These are phyloP conservation scores for Carex sylvatica DNA, from an alignment of 202 grass and related monocot species.

Conservation along the genomic window DNA sequence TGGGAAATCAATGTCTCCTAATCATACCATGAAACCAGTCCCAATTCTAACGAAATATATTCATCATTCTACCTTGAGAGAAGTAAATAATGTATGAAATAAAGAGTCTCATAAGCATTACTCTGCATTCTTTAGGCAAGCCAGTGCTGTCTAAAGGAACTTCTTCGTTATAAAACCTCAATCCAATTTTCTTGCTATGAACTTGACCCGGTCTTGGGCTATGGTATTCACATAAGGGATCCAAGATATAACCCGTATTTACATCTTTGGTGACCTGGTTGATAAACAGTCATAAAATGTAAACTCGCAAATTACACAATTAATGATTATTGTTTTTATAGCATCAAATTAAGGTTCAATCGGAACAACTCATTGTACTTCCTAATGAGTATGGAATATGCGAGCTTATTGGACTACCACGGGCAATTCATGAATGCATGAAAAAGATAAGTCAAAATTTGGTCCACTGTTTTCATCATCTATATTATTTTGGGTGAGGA, in stretches of 20 bases:
- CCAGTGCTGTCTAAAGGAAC: constrained; percentile 6
- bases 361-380: background rate
- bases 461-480: background rate
- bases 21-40: no score
- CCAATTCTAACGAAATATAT: no score
- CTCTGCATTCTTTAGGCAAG: constrained; percentile 54
- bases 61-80: no score
- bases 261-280: constrained; percentile 30
- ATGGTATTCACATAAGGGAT: constrained; percentile 38
- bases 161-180: background rate
- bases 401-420: no score
- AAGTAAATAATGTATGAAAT: background rate
- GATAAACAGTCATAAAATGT: background rate
- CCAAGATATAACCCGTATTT: constrained; percentile 39
- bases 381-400: no score
- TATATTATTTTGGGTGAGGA: background rate
- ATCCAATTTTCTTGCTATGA: background rate
- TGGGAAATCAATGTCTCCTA: no score
- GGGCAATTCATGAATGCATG: background rate
- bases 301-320: background rate
- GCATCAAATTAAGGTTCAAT: no score
- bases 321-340: background rate
- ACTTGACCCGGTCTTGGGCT: constrained; percentile 28
- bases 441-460: background rate
- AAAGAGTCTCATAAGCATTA: constrained; percentile 11